These are phyloP conservation scores for Xylaria nigripes DNA, from an alignment of 495 filamentous ascomycete genomes.

Conservation along the genomic window DNA sequence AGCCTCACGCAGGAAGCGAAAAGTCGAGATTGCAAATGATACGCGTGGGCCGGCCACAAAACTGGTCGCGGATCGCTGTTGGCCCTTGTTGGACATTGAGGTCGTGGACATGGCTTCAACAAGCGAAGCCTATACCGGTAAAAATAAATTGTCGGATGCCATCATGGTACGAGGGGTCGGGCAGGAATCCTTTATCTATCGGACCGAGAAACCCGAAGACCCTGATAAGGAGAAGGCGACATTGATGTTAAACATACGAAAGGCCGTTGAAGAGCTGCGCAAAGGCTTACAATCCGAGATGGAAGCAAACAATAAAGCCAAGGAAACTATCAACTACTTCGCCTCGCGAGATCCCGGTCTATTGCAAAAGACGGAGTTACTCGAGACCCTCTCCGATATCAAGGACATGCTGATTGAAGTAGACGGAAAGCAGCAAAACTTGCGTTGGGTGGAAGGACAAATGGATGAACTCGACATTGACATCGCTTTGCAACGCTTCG, in stretches of 20 bases:
- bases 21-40: conserved; percentile 58
- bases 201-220: conserved; percentile 65
- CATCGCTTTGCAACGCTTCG: conserved; percentile 86
- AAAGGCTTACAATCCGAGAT: conserved; percentile 74
- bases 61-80: conserved; percentile 87
- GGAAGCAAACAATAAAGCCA: conserved; percentile 65
- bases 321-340: conserved; percentile 77
- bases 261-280: conserved; percentile 82
- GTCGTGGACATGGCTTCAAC: conserved; percentile 75
- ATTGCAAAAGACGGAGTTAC: conserved; percentile 62
- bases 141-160: conserved; percentile 71
- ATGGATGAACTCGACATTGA: conserved; percentile 95
- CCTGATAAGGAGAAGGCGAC: conserved; percentile 57
- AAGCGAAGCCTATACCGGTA: conserved; percentile 44
- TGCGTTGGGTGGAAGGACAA: conserved; percentile 90
- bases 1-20: conserved; percentile 83
- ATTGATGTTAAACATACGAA: conserved; percentile 79
- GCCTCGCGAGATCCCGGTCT: conserved; percentile 60
- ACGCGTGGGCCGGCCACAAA: conserved; percentile 60
- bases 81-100: conserved; percentile 88
- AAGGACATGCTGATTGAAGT: conserved; percentile 86
- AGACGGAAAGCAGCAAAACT: conserved; percentile 89
- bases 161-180: conserved; percentile 82
- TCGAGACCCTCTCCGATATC: conserved; percentile 59
- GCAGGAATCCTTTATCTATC: conserved; percentile 85